These are phyloP conservation scores for Phragmites australis DNA, from an alignment of 176 grass and related monocot genomes.

Conservation along the genomic window DNA sequence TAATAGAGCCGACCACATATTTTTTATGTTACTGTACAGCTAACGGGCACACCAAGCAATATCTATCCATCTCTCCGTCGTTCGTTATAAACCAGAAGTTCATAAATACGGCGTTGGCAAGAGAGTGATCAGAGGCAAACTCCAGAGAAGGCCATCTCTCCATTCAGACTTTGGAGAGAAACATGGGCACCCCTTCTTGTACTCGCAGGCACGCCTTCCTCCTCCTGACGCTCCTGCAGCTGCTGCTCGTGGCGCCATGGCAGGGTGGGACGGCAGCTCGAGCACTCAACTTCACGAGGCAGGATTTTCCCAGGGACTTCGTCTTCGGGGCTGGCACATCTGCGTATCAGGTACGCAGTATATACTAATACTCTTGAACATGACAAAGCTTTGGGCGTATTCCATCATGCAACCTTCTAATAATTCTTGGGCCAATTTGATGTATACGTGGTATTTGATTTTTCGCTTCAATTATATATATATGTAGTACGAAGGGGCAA, in stretches of 20 bases:
- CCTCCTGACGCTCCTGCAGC: not conserved
- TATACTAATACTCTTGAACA: not conserved
- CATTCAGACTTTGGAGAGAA: not conserved
- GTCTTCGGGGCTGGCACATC: slow-evolving; percentile 88
- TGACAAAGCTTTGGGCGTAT: not conserved
- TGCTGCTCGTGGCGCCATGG: slow-evolving; percentile 41
- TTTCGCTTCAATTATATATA: not conserved
- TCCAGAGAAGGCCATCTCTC: not conserved
- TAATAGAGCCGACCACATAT: no score
- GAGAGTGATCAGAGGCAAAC: not conserved
- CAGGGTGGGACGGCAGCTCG: slow-evolving; percentile 6
- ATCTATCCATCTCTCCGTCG: not conserved
- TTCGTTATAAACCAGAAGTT: not conserved
- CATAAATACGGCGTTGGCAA: slow-evolving; percentile 8
- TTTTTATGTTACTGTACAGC: no score
- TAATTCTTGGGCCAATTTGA: not conserved
- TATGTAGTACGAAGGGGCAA: slow-evolving; percentile 64
- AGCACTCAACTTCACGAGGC: slow-evolving; percentile 64
- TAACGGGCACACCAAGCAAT: no score
- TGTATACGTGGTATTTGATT: not conserved
- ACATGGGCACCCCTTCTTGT: not conserved
- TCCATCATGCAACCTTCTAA: not conserved
- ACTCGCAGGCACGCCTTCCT: not conserved
- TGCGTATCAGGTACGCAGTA: slow-evolving; percentile 58
- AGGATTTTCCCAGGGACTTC: slow-evolving; percentile 72